These are phyloP conservation scores for Diaporthe aspalathi DNA, from an alignment of 2,329 filamentous ascomycete genomes.

Conservation along the genomic window DNA sequence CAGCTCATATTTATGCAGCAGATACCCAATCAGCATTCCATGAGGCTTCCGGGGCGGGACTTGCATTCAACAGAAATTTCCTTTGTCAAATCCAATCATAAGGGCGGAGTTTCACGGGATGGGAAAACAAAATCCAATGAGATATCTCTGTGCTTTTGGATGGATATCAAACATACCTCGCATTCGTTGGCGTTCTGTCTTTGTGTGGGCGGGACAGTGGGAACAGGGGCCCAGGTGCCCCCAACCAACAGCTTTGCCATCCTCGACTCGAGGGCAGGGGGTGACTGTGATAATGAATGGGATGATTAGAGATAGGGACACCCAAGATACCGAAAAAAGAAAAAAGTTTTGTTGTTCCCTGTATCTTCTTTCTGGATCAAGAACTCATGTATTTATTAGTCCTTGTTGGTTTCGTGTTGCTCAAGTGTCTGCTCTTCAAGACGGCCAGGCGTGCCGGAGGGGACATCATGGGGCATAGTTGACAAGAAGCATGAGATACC, in stretches of 20 bases:
- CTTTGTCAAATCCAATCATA: conserved; percentile 34
- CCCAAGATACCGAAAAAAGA: conserved; percentile 26
- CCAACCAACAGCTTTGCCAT: background rate
- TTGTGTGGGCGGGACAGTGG: conserved; percentile 5
- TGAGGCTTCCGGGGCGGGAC: conserved; percentile 17
- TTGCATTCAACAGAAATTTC: conserved; percentile 18
- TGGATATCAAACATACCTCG: conserved; percentile 39
- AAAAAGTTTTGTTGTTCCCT: conserved; percentile 24
- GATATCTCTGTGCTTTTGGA: conserved; percentile 31
- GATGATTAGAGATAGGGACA: conserved; percentile 32
- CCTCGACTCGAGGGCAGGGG: conserved; percentile 3
- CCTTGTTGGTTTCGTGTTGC: background rate
- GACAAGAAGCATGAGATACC: background rate
- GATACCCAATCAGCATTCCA: conserved; percentile 37
- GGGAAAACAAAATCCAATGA: conserved; percentile 35
- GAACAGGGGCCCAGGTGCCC: conserved; percentile 14
- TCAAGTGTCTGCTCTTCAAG: background rate
- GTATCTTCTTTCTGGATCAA: conserved; percentile 21
- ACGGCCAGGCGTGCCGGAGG: background rate
- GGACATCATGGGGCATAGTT: background rate
- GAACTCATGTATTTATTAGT: conserved; percentile 21
- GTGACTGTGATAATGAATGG: conserved; percentile 27
- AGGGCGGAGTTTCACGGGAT: conserved; percentile 32
- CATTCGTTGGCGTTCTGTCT: conserved; percentile 38
- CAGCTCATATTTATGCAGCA: conserved; percentile 36